These are phyloP conservation scores for Fraxinus americana DNA, from an alignment of 257 asterid species.

Conservation along the genomic window DNA sequence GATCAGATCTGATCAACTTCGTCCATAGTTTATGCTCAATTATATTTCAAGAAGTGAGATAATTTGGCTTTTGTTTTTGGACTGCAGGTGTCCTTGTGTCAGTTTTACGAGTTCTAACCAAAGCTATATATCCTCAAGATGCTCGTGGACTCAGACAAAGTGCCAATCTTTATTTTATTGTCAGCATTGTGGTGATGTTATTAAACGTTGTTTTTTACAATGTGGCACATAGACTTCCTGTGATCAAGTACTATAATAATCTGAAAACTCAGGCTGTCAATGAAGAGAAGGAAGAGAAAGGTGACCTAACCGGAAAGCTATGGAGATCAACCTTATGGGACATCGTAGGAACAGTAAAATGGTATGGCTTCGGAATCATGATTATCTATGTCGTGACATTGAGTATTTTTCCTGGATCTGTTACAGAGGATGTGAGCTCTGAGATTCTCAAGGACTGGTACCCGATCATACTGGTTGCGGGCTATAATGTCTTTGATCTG, in stretches of 20 bases:
- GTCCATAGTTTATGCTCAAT: not conserved
- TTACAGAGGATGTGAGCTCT: slow-evolving; percentile 94
- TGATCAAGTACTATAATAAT: slow-evolving; percentile 66
- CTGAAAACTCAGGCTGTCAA: slow-evolving; percentile 63
- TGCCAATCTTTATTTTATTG: slow-evolving; percentile 83
- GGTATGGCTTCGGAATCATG: slow-evolving; percentile 69
- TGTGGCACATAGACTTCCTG: slow-evolving; percentile 75
- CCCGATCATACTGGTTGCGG: slow-evolving; percentile 71
- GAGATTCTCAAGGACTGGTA: slow-evolving; percentile 75
- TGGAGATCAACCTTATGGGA: slow-evolving; percentile 78
- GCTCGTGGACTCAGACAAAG: slow-evolving; percentile 77
- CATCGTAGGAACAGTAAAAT: slow-evolving; percentile 71
- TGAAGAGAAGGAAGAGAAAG: slow-evolving; percentile 72
- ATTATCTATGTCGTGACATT: slow-evolving; percentile 74
- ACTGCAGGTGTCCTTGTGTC: slow-evolving; percentile 88
- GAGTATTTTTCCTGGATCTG: slow-evolving; percentile 84
- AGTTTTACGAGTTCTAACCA: slow-evolving; percentile 67
- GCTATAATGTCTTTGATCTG: slow-evolving; percentile 79
- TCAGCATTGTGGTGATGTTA: slow-evolving; percentile 69
- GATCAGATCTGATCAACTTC: not conserved
- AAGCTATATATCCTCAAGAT: slow-evolving; percentile 85
- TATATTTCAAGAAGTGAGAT: slow-evolving; percentile 1
- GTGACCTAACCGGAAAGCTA: slow-evolving; percentile 58
- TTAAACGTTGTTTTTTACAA: slow-evolving; percentile 73
- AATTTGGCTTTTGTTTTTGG: slow-evolving; percentile 6